Evolutionary conservation across 164 flowering plant genomes (phyloP).

Genomic region (Vitis cinerea): DNA sequence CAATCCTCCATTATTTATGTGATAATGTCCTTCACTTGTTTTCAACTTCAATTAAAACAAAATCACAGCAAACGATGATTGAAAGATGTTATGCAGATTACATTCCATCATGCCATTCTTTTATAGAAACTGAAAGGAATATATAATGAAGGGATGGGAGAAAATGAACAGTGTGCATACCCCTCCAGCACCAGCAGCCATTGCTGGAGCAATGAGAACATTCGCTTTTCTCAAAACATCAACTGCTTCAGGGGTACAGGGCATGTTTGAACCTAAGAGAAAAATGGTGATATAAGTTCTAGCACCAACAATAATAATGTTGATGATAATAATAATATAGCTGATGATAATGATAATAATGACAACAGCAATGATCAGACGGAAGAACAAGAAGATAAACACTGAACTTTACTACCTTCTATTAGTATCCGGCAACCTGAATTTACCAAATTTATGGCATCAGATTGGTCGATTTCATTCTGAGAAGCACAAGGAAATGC

Average conservation of each 20-base stretch:
- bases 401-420: constrained; percentile 62
- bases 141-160: not conserved
- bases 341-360: not conserved
- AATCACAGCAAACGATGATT: not conserved
- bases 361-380: not conserved
- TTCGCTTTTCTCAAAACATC: constrained; percentile 85
- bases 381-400: not conserved
- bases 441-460: constrained; percentile 88
- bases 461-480: constrained; percentile 92
- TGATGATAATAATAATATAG: no score
- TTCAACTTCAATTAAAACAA: not conserved
- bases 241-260: constrained; percentile 93
- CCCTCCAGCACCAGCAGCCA: constrained; percentile 99
- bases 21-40: not conserved
- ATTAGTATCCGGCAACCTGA: constrained; percentile 88
- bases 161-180: constrained; percentile 33
- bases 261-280: constrained; percentile 88
- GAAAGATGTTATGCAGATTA: not conserved
- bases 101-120: not conserved
- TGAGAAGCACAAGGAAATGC: constrained; percentile 98
- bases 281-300: no score
- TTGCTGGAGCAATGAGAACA: constrained; percentile 91
- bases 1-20: no score
- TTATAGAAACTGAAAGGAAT: not conserved
- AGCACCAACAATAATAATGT: no score